These are phyloP conservation scores for Rhodotorula sphaerocarpa DNA, from an alignment of 768 basidiomycete species.

Conservation along the genomic window DNA sequence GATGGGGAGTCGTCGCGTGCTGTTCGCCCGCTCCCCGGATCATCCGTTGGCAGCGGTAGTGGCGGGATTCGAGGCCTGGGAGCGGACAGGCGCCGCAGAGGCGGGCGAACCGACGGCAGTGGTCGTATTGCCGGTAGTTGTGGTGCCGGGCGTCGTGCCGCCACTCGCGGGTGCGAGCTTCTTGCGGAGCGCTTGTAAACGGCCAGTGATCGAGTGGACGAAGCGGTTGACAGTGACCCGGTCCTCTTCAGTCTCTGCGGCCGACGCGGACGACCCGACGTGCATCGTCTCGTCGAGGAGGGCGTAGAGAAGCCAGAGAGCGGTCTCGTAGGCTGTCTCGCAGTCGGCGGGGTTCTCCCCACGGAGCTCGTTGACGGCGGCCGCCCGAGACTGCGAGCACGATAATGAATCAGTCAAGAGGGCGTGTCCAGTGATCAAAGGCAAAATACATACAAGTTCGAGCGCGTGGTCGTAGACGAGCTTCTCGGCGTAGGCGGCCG, in stretches of 20 bases:
- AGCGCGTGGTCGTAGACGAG: slow-evolving; percentile 87
- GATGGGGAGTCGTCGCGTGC: no score
- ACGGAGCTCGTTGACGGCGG: slow-evolving; percentile 79
- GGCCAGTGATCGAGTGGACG: slow-evolving; percentile 17
- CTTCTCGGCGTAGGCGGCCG: slow-evolving; percentile 77
- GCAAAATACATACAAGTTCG: slow-evolving; percentile 55
- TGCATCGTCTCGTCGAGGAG: slow-evolving; percentile 65
- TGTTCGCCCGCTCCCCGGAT: no score
- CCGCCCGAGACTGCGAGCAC: slow-evolving; percentile 74
- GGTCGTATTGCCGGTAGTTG: background rate
- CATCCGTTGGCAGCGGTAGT: no score
- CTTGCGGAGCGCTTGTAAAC: slow-evolving; percentile 22
- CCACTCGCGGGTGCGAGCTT: slow-evolving; percentile 13
- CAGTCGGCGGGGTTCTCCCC: slow-evolving; percentile 71
- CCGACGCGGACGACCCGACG: slow-evolving; percentile 8
- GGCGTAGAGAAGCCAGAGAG: slow-evolving; percentile 85
- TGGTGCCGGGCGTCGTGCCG: background rate
- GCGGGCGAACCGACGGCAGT: background rate
- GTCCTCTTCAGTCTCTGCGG: slow-evolving; percentile 43
- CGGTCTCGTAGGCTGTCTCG: slow-evolving; percentile 89
- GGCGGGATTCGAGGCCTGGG: no score
- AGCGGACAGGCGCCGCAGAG: no score
- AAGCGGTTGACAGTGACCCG: slow-evolving; percentile 44
- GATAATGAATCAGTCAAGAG: background rate
- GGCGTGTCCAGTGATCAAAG: background rate